phyloP scores from a whole-genome alignment of 257 asterid genomes.

The Ajuga chamaepitys region DNA sequence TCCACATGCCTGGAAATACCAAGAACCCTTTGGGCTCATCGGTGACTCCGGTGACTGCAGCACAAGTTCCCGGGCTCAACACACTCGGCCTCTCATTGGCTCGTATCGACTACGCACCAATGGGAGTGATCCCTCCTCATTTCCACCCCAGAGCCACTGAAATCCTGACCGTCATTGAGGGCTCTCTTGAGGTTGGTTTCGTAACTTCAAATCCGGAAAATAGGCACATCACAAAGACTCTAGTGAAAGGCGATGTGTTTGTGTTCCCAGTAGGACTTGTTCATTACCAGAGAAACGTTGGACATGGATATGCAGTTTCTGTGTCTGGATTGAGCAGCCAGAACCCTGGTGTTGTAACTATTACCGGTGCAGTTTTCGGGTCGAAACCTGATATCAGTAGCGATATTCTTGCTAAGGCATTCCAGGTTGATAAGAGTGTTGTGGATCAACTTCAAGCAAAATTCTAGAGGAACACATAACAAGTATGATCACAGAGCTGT shows the following conservation, averaged over 20 bases:
- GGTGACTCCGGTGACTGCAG: slow-evolving; percentile 24
- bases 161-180: slow-evolving; percentile 23
- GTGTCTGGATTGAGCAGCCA: slow-evolving; percentile 20
- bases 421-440: slow-evolving; percentile 18
- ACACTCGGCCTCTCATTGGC: slow-evolving; percentile 41
- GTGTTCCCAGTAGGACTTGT: slow-evolving; percentile 33
- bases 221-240: slow-evolving; percentile 18
- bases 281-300: slow-evolving; percentile 22
- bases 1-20: slow-evolving; percentile 23
- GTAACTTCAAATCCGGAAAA: slow-evolving; percentile 34
- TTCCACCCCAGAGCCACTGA: slow-evolving; percentile 46
- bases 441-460: slow-evolving; percentile 15
- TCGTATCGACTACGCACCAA: slow-evolving; percentile 29
- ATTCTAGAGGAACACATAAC: neutral
- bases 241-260: slow-evolving; percentile 30
- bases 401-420: slow-evolving; percentile 20
- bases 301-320: slow-evolving; percentile 10
- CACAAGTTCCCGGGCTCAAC: slow-evolving; percentile 43
- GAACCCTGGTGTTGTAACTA: slow-evolving; percentile 5
- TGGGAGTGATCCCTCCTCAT: slow-evolving; percentile 35
- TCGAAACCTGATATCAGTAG: slow-evolving; percentile 6
- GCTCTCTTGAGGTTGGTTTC: slow-evolving; percentile 27
- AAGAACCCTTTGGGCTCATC: slow-evolving; percentile 28
- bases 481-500: neutral
- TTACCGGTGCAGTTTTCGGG: slow-evolving; percentile 15